These are phyloP conservation scores for Aspergillus proliferans DNA, from an alignment of 2,329 filamentous ascomycete genomes.

Conservation along the genomic window DNA sequence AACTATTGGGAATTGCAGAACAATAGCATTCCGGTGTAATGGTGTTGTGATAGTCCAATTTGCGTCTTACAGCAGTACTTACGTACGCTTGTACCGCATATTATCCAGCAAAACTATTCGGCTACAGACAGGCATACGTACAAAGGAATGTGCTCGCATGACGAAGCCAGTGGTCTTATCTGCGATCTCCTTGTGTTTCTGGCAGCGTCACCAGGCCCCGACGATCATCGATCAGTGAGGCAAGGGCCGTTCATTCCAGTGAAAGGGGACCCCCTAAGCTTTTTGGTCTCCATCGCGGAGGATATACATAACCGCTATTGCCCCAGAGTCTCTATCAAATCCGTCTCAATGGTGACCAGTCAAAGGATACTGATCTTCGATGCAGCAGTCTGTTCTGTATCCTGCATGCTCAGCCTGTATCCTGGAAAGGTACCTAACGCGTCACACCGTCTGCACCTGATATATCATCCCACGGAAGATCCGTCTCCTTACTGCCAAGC, in stretches of 20 bases:
- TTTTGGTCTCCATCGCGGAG: background rate
- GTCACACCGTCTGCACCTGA: conserved; percentile 16
- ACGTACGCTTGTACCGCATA: background rate
- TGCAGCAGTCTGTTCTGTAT: background rate
- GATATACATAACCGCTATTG: background rate
- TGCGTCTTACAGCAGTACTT: background rate
- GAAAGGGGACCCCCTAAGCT: background rate
- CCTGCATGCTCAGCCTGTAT: background rate
- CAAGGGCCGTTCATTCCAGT: background rate
- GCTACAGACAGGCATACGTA: too few relatives aligned
- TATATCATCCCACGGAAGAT: conserved; percentile 1
- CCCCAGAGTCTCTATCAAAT: background rate
- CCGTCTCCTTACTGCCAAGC: conserved; percentile 7
- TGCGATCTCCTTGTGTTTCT: background rate
- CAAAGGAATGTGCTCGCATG: background rate
- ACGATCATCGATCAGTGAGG: background rate
- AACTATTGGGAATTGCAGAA: background rate
- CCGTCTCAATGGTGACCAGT: background rate
- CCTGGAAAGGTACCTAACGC: conserved; percentile 13
- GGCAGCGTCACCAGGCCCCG: background rate
- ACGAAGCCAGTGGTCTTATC: background rate
- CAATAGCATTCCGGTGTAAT: too few relatives aligned
- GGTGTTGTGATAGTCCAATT: background rate
- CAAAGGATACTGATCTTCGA: background rate
- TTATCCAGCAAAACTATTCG: background rate